Evolutionary conservation across 2,329 filamentous ascomycete species (phyloP).

Genomic region (Rutstroemia sydowiana): DNA sequence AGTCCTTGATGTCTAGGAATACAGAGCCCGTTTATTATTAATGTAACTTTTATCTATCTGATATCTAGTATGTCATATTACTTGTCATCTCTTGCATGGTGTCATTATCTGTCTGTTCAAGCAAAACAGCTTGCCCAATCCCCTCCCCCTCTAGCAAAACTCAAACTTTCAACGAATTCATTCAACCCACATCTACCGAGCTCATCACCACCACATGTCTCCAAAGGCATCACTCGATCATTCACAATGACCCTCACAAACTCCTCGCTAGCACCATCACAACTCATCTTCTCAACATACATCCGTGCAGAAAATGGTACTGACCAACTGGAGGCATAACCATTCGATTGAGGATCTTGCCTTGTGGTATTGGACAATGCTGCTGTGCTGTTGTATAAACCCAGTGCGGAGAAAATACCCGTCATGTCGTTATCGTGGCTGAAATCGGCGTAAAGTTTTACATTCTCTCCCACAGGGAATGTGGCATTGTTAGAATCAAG

Average conservation of each 20-base stretch:
- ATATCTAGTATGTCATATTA: background rate
- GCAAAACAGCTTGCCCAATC: constrained; percentile 61
- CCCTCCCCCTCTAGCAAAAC: constrained; percentile 66
- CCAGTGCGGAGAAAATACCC: constrained; percentile 66
- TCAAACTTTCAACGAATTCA: constrained; percentile 66
- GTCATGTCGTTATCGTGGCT: constrained; percentile 87
- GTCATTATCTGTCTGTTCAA: constrained; percentile 5
- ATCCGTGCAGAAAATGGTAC: constrained; percentile 76
- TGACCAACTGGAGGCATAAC: constrained; percentile 69
- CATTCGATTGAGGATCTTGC: constrained; percentile 48
- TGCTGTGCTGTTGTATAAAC: constrained; percentile 62
- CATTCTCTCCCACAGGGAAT: constrained; percentile 59
- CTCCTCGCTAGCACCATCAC: constrained; percentile 52
- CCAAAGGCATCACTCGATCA: constrained; percentile 68
- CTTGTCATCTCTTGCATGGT: background rate
- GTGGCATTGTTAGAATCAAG: constrained; percentile 59
- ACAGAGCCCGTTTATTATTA: no score
- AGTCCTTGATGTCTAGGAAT: no score
- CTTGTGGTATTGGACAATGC: constrained; percentile 45
- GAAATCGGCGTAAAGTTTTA: constrained; percentile 76
- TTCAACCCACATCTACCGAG: constrained; percentile 63
- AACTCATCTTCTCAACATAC: constrained; percentile 84
- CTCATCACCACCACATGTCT: constrained; percentile 61
- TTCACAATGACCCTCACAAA: constrained; percentile 76
- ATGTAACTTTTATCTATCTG: background rate